These are phyloP conservation scores for Nemania diffusa DNA, from an alignment of 2,329 filamentous ascomycete genomes.

Conservation along the genomic window DNA sequence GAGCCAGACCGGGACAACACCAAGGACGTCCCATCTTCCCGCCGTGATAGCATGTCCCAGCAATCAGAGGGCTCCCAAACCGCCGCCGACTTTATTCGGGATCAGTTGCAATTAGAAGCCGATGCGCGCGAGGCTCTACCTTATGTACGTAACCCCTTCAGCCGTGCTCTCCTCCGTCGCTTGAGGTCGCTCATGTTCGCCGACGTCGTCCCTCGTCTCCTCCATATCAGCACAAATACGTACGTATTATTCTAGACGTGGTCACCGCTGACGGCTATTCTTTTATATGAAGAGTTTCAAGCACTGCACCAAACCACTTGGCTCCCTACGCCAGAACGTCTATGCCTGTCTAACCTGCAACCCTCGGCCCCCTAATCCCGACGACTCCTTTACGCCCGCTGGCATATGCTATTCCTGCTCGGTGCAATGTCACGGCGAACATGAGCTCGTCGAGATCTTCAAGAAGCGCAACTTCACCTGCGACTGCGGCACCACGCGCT, in stretches of 20 bases:
- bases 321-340: conserved; percentile 84
- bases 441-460: conserved; percentile 94
- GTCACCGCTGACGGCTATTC: conserved; percentile 34
- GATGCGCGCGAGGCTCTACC: conserved; percentile 95
- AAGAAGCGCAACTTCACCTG: conserved; percentile 95
- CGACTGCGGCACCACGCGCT: conserved; percentile 90
- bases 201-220: background rate
- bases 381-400: conserved; percentile 75
- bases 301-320: conserved; percentile 89
- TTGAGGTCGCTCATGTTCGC: background rate
- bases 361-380: conserved; percentile 73
- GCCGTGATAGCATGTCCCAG: conserved; percentile 70
- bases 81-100: conserved; percentile 83
- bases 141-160: conserved; percentile 71
- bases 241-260: conserved; percentile 30
- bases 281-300: conserved; percentile 83
- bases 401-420: conserved; percentile 97
- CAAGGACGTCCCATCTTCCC: conserved; percentile 46
- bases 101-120: conserved; percentile 89
- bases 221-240: background rate
- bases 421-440: conserved; percentile 95
- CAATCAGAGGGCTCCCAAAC: conserved; percentile 72
- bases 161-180: background rate
- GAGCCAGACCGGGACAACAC: conserved; percentile 32
- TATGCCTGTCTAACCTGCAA: conserved; percentile 97